Conservation (phyloP, 306 rosid genomes). For the Lotus japonicus region DNA sequence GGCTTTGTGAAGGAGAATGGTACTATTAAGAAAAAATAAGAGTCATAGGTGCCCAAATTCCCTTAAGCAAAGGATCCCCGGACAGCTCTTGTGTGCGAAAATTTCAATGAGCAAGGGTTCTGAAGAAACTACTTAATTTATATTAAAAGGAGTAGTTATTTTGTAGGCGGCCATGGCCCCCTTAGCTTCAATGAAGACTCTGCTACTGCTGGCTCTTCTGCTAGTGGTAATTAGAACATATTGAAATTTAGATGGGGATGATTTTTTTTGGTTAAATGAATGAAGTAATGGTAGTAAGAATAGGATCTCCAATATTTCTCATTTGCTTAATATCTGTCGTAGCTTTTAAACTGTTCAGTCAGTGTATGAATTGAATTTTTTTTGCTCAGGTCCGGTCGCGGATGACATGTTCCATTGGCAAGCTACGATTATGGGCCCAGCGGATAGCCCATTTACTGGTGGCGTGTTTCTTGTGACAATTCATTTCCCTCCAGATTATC, state of each 20-base stretch:
- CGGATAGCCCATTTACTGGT: slow-evolving; percentile 34
- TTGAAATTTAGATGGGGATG: neutral
- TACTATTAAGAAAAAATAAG: too few species aligned
- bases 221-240: too few species aligned
- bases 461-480: slow-evolving; percentile 42
- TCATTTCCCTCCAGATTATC: slow-evolving; percentile 51
- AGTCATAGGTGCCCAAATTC: too few species aligned
- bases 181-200: too few species aligned
- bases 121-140: too few species aligned
- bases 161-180: too few species aligned
- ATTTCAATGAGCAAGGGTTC: too few species aligned
- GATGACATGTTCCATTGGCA: slow-evolving; percentile 31
- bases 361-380: neutral
- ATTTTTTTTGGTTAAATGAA: neutral
- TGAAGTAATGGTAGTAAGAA: neutral
- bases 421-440: slow-evolving; percentile 33
- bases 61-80: too few species aligned
- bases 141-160: too few species aligned
- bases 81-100: too few species aligned
- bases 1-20: too few species aligned
- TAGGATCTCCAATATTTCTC: neutral
- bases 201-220: too few species aligned
- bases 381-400: slow-evolving; percentile 14
- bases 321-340: neutral
- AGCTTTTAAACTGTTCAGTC: neutral